Evolutionary conservation across 2,329 filamentous ascomycete species (phyloP), one percentile per base, ranked within the genome.

Genomic region (Elsinoe arachidis): DNA sequence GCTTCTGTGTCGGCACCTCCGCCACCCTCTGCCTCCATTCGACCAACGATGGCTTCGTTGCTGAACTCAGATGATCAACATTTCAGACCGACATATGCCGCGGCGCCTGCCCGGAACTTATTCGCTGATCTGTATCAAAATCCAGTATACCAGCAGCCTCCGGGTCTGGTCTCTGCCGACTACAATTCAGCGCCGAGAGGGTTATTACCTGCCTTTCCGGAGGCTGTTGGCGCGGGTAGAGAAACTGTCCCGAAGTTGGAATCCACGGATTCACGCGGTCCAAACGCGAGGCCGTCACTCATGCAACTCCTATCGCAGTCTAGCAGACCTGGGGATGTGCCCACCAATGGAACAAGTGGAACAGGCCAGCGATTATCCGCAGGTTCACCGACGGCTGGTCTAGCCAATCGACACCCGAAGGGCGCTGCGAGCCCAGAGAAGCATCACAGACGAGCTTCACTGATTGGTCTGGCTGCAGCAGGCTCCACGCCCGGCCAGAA

Each of bases 1-100:
- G 56, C 70, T 11, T 71, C 70, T 12, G 61, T 64, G 34, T 63
- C 65, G n/a, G 56, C 53, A 5, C 54, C 52, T 21, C 49, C 49
- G 11, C 43, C 56, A 1, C 10, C 47, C 17, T 26, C 46, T 17
- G 26, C 37, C 7, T 30, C 41, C 7, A 49, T 46, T 6, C 52
- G 23, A 21, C 47, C 56, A 3, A 57, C 44, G 14, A 57, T 57
- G 47, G 54, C 54, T 17, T 56, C 54, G 10, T 30, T 56, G 19
- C 19, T 56, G 14, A 56, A 56, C 19, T 15, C 15, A 3, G 35
- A 55, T 26, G 53, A 55, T 12, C 14, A 17, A 21, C 33, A 53
- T 7, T n/a, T 19, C 17, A 14, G 49, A 53, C 49, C 46, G 15
- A 12, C 46, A 12, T 37, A 33, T 39, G 33, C 19, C 14, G 2